Base-by-base conservation (phyloP, 2,329 filamentous ascomycete genomes). In the Whalleya microplaca region DNA sequence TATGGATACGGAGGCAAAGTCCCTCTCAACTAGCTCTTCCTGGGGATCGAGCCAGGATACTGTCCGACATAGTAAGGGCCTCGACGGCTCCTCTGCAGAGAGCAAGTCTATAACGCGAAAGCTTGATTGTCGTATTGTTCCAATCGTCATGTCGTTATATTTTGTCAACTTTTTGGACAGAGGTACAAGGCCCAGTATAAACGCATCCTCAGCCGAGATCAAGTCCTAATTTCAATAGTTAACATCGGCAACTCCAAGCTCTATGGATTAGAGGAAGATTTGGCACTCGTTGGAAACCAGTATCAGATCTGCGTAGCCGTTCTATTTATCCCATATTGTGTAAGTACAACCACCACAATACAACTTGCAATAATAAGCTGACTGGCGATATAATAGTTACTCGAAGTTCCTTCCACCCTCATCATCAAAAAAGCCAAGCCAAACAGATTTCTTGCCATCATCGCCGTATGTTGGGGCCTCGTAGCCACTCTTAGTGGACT, bases 231-330 rank as follows among this genome's bases (percentile, higher is more conserved):
- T 21, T 21, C 21, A 40, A 42, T 64, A 73, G 80, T 80, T 20
- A 80, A 84, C 57, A 86, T 85, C 58, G 84, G 85, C 41, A 88
- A 88, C 72, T 85, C 85, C 18, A 76, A 80, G 8, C 75, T 89
- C 1, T 86, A 85, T 61, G 80, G 80, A 1, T 62, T 89, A 32
- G 83, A 88, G 67, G 72, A 80, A 20, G 85, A 88, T 53, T 75
- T 89, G 2, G 73, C 77, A 10, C 72, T 90, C 61, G 67, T 69
- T 23, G 76, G 78, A 2, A 79, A 81, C 20, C 80, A 87, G 62
- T 89, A 84, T 64, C 84, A 88, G 66, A 50, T 80, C 12, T 75
- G 78, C 0, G 80, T 84, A 1, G 83, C 80, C 0, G 64, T 73
- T 14, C 65, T 72, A 16, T 73, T 72, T 48, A 59, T 76, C 32